Percentiles rank a stretch among this genome's conserved stretches.
phyloP scores from a whole-genome alignment of 2,329 filamentous ascomycete species.

The Claviceps cyperi region DNA sequence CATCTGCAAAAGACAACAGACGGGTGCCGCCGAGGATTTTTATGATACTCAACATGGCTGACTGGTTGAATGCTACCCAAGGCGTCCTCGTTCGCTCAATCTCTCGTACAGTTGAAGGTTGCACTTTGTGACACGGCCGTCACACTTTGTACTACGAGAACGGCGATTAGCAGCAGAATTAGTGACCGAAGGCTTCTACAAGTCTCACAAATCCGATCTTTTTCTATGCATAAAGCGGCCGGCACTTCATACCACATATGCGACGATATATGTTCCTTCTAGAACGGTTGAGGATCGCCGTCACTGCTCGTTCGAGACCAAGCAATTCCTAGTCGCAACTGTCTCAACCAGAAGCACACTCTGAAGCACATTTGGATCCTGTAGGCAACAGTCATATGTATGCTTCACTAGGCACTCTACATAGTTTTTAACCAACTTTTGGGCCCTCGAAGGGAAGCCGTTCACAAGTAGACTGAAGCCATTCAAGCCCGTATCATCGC shows the following conservation, averaged over 20 bases:
- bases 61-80: not conserved
- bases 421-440: too few species aligned
- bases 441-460: too few species aligned
- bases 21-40: not conserved
- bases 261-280: not conserved
- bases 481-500: not conserved
- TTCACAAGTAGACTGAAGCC: too few species aligned
- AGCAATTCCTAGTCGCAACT: too few species aligned
- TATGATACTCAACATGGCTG: not conserved
- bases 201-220: not conserved
- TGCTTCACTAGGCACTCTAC: too few species aligned
- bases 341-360: too few species aligned
- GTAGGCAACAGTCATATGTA: too few species aligned
- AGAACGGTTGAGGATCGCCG: not conserved
- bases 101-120: not conserved
- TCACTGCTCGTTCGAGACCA: too few species aligned
- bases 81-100: not conserved
- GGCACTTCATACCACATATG: not conserved
- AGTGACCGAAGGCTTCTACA: not conserved
- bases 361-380: too few species aligned
- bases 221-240: not conserved
- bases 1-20: not conserved
- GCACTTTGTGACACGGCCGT: not conserved
- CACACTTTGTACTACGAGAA: not conserved
- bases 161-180: not conserved